Base-by-base conservation (phyloP, 129 eudicot genomes). In the Arctium lappa region DNA sequence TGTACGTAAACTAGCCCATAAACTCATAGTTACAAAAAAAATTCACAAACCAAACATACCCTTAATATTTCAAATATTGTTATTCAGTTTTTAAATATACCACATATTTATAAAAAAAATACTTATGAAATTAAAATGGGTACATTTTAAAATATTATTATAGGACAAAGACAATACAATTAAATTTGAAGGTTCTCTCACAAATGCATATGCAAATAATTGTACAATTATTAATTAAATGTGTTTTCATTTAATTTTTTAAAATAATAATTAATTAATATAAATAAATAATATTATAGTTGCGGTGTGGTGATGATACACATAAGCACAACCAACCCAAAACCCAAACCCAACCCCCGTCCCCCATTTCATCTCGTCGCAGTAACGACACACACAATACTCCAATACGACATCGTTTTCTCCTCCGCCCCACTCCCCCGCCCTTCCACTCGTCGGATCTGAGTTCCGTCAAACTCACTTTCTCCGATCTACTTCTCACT, bases 381-480 rank as follows among this genome's bases (percentile, higher is more conserved):
- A 48, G 42, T 31, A 60, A 80, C 81, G 39, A 77, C 79, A 70
- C 39, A 39, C 69, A 50, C 39, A 75, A 82, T n/a, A 37, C 85
- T 44, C 81, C 79, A 65, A 82, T 62, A 86, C 92, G 90, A 80
- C 88, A 86, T 84, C 89, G 89, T 87, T 85, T 73, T 34, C 77
- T 4, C 34, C 79, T 30, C 78, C 81, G 42, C 15, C 39, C 76
- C 72, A 29, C 83, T n/a, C 78, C 53, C 39, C 82, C 44, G 68
- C 53, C 44, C 34, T 34, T 18, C 48, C 69, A 75, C 10, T 74
- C 88, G 40, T 56, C 84, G 89, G 87, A 87, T 85, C 93, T 79
- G 81, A 69, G 83, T 74, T 69, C 71, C 72, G 72, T 30, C 33
- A 46, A 65, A 31, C 74, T 50, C 74, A 39, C 32, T 70, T 71